Evolutionary conservation across 169 alveolate genomes (phyloP).

Genomic region (Ophryocystis elektroscirrha): DNA sequence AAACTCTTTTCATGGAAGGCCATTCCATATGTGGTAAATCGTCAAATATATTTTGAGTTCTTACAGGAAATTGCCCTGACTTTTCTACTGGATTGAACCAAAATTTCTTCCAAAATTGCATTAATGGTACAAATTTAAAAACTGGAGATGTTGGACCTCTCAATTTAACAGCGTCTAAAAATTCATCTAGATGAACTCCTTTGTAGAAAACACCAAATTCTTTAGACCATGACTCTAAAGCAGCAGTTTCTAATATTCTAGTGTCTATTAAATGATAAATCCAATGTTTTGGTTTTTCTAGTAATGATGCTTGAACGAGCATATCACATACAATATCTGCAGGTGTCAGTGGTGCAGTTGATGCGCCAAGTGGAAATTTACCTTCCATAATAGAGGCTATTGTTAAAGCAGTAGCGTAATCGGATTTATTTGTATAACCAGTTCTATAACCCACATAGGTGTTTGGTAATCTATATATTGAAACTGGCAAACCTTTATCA

Average conservation of each 20-base stretch:
- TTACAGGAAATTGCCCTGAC: conserved; percentile 26
- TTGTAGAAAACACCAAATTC: conserved; percentile 26
- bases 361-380: conserved; percentile 30
- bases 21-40: conserved; percentile 28
- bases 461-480: conserved; percentile 32
- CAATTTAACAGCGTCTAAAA: conserved; percentile 24
- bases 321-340: conserved; percentile 30
- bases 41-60: conserved; percentile 20
- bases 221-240: conserved; percentile 26
- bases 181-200: conserved; percentile 29
- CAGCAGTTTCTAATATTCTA: conserved; percentile 7
- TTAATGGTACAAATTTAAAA: conserved; percentile 33
- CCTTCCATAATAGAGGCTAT: conserved; percentile 30
- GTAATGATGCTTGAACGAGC: conserved; percentile 25
- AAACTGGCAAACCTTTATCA: conserved; percentile 26
- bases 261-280: conserved; percentile 34
- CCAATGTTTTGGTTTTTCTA: conserved; percentile 23
- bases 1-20: conserved; percentile 24
- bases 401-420: conserved; percentile 34
- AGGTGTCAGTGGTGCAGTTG: conserved; percentile 40
- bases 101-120: conserved; percentile 31
- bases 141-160: conserved; percentile 40
- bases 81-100: conserved; percentile 29
- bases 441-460: conserved; percentile 32
- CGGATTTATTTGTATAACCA: conserved; percentile 34